These are phyloP conservation scores for Brassica rapa DNA, from an alignment of 345 rosid genomes.

Conservation along the genomic window DNA sequence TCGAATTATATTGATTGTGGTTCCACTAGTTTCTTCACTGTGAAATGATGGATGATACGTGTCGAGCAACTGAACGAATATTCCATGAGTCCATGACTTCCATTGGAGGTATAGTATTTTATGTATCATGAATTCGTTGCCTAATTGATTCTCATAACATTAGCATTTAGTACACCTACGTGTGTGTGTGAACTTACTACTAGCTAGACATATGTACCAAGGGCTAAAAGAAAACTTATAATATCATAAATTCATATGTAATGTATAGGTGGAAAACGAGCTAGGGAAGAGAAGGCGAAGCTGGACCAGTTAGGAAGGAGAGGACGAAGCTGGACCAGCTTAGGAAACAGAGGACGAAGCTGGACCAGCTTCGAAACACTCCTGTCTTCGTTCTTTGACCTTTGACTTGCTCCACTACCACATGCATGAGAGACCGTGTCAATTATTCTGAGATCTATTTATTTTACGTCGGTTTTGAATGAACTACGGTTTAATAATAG, in stretches of 20 bases:
- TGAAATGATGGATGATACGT: slow-evolving; percentile 23
- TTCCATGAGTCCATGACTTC: neutral
- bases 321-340: neutral
- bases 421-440: slow-evolving; percentile 26
- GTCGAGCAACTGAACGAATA: slow-evolving; percentile 13
- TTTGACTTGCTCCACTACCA: slow-evolving; percentile 34
- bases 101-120: neutral
- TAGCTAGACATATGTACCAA: neutral
- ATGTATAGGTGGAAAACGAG: slow-evolving; percentile 16
- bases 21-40: slow-evolving; percentile 26
- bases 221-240: neutral
- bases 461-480: slow-evolving; percentile 7
- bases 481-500: slow-evolving; percentile 18
- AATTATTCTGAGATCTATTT: slow-evolving; percentile 25
- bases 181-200: slow-evolving; percentile 10
- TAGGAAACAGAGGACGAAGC: slow-evolving; percentile 24
- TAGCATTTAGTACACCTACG: slow-evolving; percentile 1
- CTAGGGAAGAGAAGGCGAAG: neutral
- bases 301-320: neutral
- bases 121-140: slow-evolving; percentile 13
- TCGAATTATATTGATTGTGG: slow-evolving; percentile 2
- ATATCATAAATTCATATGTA: neutral
- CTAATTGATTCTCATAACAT: slow-evolving; percentile 24
- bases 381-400: slow-evolving; percentile 36
- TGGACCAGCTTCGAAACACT: slow-evolving; percentile 37